These are phyloP conservation scores for Blastobotrys serpentis DNA, from an alignment of 1,139 yeast species.

Conservation along the genomic window DNA sequence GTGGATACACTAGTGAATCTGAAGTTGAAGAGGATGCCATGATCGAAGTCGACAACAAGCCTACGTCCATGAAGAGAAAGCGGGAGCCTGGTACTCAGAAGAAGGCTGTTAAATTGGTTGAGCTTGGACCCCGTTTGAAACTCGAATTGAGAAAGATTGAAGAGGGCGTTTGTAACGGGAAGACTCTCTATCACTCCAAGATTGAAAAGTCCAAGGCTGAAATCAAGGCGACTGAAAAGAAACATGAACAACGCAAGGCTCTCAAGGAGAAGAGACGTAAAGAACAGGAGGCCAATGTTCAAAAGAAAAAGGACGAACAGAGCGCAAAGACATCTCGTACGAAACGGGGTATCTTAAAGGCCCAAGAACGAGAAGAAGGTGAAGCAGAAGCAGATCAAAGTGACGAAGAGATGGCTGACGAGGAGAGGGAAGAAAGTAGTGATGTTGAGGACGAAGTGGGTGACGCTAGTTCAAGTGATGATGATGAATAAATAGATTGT, in stretches of 20 bases:
- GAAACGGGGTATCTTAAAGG: constrained; percentile 59
- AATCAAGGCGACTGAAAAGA: constrained; percentile 58
- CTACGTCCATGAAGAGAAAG: constrained; percentile 31
- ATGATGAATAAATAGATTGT: not conserved
- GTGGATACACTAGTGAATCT: constrained; percentile 80
- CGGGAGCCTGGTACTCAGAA: constrained; percentile 49
- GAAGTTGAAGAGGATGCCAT: constrained; percentile 89
- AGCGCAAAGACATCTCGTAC: constrained; percentile 59
- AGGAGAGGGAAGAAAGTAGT: too few species aligned
- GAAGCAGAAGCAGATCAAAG: constrained; percentile 29
- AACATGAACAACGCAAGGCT: constrained; percentile 60
- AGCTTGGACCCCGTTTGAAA: constrained; percentile 87
- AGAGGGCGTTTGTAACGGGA: constrained; percentile 86
- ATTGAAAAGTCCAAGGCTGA: constrained; percentile 64
- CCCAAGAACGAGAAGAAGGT: constrained; percentile 26
- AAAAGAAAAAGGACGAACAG: constrained; percentile 70
- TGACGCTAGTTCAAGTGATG: not conserved
- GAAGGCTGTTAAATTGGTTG: constrained; percentile 88
- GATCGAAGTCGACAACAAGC: constrained; percentile 65
- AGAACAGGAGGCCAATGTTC: constrained; percentile 76
- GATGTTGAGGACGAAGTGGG: not conserved
- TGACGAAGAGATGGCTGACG: constrained; percentile 20
- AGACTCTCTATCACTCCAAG: constrained; percentile 77
- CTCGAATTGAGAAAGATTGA: constrained; percentile 81
- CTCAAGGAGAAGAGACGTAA: constrained; percentile 71